Conservation (phyloP, 257 asterid species). For the Agastache rugosa region DNA sequence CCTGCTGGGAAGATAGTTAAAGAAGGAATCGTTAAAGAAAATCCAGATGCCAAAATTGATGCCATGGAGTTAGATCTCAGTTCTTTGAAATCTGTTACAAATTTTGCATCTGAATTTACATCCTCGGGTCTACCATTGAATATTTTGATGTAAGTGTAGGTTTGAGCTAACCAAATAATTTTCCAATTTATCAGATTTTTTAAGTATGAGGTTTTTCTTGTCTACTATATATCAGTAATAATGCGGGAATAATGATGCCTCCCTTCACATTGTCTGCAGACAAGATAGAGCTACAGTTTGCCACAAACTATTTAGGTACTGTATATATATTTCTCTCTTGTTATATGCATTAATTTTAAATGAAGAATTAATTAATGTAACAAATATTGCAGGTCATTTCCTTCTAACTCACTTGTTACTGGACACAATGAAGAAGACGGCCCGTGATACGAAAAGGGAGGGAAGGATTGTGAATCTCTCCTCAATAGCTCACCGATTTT, state of each 20-base stretch:
- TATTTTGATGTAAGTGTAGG: slow-evolving; percentile 67
- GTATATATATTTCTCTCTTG: slow-evolving; percentile 37
- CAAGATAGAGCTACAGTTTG: slow-evolving; percentile 83
- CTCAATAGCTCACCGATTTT: slow-evolving; percentile 62
- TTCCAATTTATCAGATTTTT: slow-evolving; percentile 7
- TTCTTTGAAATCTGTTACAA: slow-evolving; percentile 70
- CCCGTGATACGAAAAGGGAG: slow-evolving; percentile 61
- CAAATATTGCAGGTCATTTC: slow-evolving; percentile 68
- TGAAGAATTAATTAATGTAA: too few relatives aligned
- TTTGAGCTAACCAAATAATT: not conserved
- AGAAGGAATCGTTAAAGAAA: slow-evolving; percentile 58
- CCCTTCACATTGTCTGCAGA: slow-evolving; percentile 80
- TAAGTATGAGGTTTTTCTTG: slow-evolving; percentile 13
- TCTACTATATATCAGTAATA: slow-evolving; percentile 64
- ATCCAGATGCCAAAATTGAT: slow-evolving; percentile 75
- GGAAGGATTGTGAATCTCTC: slow-evolving; percentile 91
- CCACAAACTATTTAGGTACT: slow-evolving; percentile 91
- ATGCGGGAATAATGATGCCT: slow-evolving; percentile 84
- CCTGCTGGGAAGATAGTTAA: slow-evolving; percentile 60
- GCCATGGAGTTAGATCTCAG: slow-evolving; percentile 84
- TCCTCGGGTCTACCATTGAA: slow-evolving; percentile 72
- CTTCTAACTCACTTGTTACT: slow-evolving; percentile 73
- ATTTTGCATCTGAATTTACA: slow-evolving; percentile 68
- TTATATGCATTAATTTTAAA: too few relatives aligned
- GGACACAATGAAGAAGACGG: slow-evolving; percentile 82